Base-by-base conservation (phyloP, 805 yeast genomes). In the Candida pseudofarinosa region DNA sequence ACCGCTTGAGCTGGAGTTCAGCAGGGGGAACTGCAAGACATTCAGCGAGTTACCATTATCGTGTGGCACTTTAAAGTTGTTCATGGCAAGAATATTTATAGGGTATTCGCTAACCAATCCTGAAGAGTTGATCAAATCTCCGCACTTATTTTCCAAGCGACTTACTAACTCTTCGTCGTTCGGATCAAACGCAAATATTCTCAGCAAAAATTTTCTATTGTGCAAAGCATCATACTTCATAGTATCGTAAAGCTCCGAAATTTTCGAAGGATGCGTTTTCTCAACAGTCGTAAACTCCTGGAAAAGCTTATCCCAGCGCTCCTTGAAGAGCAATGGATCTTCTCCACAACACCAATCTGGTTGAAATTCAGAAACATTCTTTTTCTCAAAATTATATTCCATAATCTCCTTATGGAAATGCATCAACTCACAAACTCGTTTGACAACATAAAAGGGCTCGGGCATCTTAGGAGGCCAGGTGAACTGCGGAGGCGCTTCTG, bases 391-490 rank as follows among this genome's bases (percentile, higher is more conserved):
- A 58, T 90, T 90, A 63, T 83, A 77, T 42, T 81, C 83, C 95
- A 93, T 81, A 40, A 93, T 80, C 52, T 74, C 77, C 33, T 81
- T 81, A 60, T 93, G 97, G 64, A 85, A 89, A 62, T 83, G 88
- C 98, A 93, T 91, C 56, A 93, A 73, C 55, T 89, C 97, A 34
- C 93, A 96, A 19, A 93, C 99, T 49, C 97, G 74, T 58, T 88
- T 87, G 54, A 95, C 87, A 13, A 93, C 99, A 38, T 83, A 80
- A 58, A 88, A 91, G 1, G 99, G 99, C 59, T 93, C 95, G 0
- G 99, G 98, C 87, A 93, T 89, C 59, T 88, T 88, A 15, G 93
- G 87, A 0, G 99, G 99, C 99, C 99, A 93, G 0, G 99, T 87
- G 63, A 93, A 93, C 58, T 93, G 97, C 0, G 95, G 86, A 14